Base-by-base conservation (phyloP, 805 yeast species). In the Yarrowia sp. region DNA sequence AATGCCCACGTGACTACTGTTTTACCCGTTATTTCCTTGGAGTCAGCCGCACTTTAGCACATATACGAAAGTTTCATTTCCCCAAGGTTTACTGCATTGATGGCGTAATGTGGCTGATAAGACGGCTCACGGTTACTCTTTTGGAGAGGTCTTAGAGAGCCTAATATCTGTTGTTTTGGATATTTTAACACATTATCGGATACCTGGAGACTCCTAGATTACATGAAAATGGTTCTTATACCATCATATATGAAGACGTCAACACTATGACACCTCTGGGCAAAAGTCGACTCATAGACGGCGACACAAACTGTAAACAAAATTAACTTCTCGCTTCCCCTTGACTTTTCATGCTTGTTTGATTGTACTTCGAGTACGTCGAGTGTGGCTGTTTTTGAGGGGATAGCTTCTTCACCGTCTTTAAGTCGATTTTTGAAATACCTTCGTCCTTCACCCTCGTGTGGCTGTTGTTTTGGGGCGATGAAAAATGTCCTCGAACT, bases 21-120 rank as follows among this genome's bases (percentile, higher is more conserved):
- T n/a, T 19, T 14, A n/a, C 31, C 21, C 19, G 31, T 8, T n/a
- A n/a, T 24, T 6, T 42, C 16, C 19, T 10, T 10, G 22, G 12
- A 18, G 18, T 39, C 44, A 39, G 47, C 47, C 47, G 47, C 21
- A 10, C 47, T 16, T 13, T 25, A 42, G 21, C 51, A 3, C 19
- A 12, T 4, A 21, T 47, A 47, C 55, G 55, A 47, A 47, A 31
- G 55, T 47, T 47, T 47, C 55, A 47, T 47, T 47, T 47, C 55
- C 33, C 51, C 24, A 44, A 44, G 35, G 55, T 47, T 47, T 18
- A 31, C n/a, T 32, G 55, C 55, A 47, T 31, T 14, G 29, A 47
- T 47, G 55, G 55, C 55, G 55, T 47, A 47, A 47, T 47, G 55
- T 47, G 55, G 55, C 55, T 31, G 55, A 47, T 47, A 47, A 47